Evolutionary conservation across 176 grass and related monocot genomes (phyloP), one percentile per base, ranked within the genome.

Genomic region (Guadua angustifolia): DNA sequence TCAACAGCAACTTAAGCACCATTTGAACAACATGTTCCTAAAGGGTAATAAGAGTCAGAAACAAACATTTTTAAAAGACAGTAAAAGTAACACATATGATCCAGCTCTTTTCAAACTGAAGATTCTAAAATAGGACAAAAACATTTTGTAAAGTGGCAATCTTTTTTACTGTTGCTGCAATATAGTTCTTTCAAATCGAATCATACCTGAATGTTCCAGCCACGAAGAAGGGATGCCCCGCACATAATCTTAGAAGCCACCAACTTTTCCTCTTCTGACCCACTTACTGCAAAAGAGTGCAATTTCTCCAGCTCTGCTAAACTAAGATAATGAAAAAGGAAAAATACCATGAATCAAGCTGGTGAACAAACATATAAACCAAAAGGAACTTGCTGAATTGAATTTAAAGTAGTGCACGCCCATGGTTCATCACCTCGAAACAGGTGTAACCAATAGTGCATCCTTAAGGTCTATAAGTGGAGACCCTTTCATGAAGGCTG

Each of bases 171-270:
- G 29, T 38, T 81, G 61, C 38, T 86, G 42, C 49, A 70, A 42
- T 51, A 60, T 88, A 9, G 35, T 86, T 29, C 13, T 66, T 74
- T 47, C 7, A 24, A 29, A 87, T 18, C 3, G 3, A 61, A 84
- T 8, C 43, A 44, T 85, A 97, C 94, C 89, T 97, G 94, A 86
- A 97, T 88, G 83, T 97, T 94, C 94, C 94, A 97, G 22, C 94
- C 92, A 85, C 77, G 73, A 70, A 84, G 65, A 84, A 97, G 83
- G 22, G 94, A 90, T 73, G 94, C 94, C 38, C 89, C 94, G 69
- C 94, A 97, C 69, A 97, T 63, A 79, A 94, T 90, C 81, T 87
- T 94, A 52, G 89, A 92, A 87, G 88, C 89, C 43, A 56, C 83
- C 50, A 84, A 67, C 77, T 90, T 97, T 81, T 97, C 92, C 79